phyloP scores from a whole-genome alignment of 1,284 basidiomycete species.

The Rhodotorula mucilaginosa region DNA sequence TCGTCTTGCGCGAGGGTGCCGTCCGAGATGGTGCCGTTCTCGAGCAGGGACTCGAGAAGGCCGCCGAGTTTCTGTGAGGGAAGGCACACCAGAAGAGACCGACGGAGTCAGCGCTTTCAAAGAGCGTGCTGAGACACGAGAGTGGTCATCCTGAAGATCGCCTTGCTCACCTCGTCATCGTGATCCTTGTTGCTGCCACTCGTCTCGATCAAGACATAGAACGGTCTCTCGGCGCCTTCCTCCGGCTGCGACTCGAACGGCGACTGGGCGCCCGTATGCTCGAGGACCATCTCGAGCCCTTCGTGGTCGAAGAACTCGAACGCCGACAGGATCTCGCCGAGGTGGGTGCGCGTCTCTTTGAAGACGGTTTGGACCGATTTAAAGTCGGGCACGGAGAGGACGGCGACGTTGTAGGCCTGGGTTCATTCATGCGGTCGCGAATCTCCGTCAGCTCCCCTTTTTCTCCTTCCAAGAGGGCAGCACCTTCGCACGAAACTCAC shows the following conservation, averaged over 20 bases:
- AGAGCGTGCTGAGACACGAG: not conserved
- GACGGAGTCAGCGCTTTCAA: not conserved
- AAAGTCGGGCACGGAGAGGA: slow-evolving; percentile 58
- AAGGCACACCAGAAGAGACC: not conserved
- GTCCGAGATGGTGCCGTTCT: slow-evolving; percentile 76
- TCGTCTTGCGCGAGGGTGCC: slow-evolving; percentile 92
- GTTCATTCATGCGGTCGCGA: not conserved
- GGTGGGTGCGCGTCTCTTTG: slow-evolving; percentile 60
- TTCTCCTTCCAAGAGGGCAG: not conserved
- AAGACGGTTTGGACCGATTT: slow-evolving; percentile 58
- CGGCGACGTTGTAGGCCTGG: slow-evolving; percentile 55
- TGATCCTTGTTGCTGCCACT: slow-evolving; percentile 91
- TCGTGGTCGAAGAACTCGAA: slow-evolving; percentile 95
- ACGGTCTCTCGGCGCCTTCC: slow-evolving; percentile 52
- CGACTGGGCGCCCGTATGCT: slow-evolving; percentile 54
- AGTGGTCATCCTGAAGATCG: slow-evolving; percentile 10
- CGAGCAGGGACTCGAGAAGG: slow-evolving; percentile 77
- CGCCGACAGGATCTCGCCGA: slow-evolving; percentile 94
- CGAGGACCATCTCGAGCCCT: slow-evolving; percentile 73
- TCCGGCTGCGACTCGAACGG: slow-evolving; percentile 53
- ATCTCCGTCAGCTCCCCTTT: not conserved
- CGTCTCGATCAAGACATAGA: slow-evolving; percentile 90
- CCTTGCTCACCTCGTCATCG: slow-evolving; percentile 74
- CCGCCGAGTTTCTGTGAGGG: slow-evolving; percentile 74
- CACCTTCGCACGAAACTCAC: slow-evolving; percentile 45